A percentile compares a stretch with the other conserved stretches of the same genome.
Evolutionary conservation across 129 eudicot species (phyloP).

Genomic region (Flaveria robusta): DNA sequence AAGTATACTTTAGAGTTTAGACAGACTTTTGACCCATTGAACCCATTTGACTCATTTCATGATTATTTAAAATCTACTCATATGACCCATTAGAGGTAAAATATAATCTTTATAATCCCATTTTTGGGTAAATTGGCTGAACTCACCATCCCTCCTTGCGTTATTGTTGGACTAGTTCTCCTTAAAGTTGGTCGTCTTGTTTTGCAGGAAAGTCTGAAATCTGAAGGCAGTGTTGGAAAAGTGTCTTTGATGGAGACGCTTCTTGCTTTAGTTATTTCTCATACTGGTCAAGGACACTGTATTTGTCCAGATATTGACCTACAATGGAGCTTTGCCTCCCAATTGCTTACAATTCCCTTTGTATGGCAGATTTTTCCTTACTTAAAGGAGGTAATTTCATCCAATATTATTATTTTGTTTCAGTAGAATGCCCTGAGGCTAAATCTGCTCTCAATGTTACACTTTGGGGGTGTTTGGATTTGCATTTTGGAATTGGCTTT

Average conservation of each 20-base stretch:
- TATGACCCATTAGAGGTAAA: slow-evolving; percentile 7
- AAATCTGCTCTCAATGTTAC: slow-evolving; percentile 10
- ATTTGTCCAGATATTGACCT: slow-evolving; percentile 60
- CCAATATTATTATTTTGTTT: background rate
- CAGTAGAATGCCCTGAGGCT: slow-evolving; percentile 10
- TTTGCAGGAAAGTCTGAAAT: slow-evolving; percentile 47
- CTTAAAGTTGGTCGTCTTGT: slow-evolving; percentile 24
- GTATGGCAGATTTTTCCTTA: slow-evolving; percentile 71
- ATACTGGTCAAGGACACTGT: slow-evolving; percentile 70
- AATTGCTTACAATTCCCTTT: slow-evolving; percentile 78
- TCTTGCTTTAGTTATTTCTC: slow-evolving; percentile 57
- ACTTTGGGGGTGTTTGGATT: slow-evolving; percentile 11
- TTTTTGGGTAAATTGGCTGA: slow-evolving; percentile 5
- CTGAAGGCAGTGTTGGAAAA: slow-evolving; percentile 40
- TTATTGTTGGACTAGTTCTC: slow-evolving; percentile 10
- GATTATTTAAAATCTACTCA: background rate
- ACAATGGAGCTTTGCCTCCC: slow-evolving; percentile 64
- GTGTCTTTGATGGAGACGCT: slow-evolving; percentile 65
- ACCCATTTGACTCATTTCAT: slow-evolving; percentile 6
- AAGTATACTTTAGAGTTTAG: background rate
- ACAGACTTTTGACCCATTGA: background rate
- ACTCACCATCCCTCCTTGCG: background rate
- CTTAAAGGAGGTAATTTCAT: slow-evolving; percentile 66
- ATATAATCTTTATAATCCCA: background rate
- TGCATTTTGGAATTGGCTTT: background rate